Conservation (phyloP, 2,329 filamentous ascomycete species). For the Trichoderma polysporum region DNA sequence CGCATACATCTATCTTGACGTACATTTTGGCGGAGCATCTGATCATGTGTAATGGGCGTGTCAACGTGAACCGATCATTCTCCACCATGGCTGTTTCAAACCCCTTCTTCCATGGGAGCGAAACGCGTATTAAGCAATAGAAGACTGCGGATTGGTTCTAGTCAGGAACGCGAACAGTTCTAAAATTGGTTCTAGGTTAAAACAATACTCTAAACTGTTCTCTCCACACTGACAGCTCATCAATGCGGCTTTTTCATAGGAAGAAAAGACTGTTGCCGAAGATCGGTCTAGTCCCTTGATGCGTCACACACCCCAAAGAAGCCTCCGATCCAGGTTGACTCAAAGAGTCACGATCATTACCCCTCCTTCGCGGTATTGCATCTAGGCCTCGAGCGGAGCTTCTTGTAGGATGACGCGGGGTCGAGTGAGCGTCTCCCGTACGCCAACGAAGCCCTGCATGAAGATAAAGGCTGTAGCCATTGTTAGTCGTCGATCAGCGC, state of each 20-base stretch:
- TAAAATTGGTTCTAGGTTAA: conserved; percentile 15
- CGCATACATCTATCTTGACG: neutral
- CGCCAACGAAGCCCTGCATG: conserved; percentile 49
- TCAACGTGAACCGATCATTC: neutral
- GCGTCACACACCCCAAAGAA: conserved; percentile 6
- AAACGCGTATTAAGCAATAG: neutral
- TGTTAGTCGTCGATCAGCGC: neutral
- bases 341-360: neutral
- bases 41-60: neutral
- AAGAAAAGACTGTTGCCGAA: neutral
- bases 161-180: conserved; percentile 7
- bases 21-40: neutral
- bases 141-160: conserved; percentile 13
- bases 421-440: conserved; percentile 45
- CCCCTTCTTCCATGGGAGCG: neutral
- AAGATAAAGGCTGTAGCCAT: conserved; percentile 45
- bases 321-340: neutral
- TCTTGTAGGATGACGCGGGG: conserved; percentile 22
- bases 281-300: conserved; percentile 10
- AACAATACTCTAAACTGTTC: conserved; percentile 6
- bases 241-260: conserved; percentile 16
- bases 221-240: conserved; percentile 16
- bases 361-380: neutral
- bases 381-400: conserved; percentile 5
- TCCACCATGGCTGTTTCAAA: conserved; percentile 8